Base-by-base conservation (phyloP, 352 stramenopile species). In the Stephanocyclus meneghinianus region DNA sequence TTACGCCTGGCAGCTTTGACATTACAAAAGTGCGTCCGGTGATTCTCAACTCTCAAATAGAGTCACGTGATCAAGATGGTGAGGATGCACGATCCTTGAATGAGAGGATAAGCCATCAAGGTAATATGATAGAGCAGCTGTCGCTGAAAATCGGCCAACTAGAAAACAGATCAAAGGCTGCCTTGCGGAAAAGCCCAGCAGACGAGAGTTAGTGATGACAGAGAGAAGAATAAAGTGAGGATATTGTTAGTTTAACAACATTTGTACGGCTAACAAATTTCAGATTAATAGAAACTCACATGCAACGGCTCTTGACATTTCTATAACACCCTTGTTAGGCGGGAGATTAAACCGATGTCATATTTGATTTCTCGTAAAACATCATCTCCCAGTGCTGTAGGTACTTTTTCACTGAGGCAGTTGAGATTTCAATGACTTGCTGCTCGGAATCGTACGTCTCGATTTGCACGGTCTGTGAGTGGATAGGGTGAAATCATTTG, bases 71-170 rank as follows among this genome's bases (percentile, higher is more conserved):
- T 15, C 11, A 69, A 37, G 45, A 70, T 26, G 13, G 16, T 35
- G 57, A 48, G 15, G 40, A 44, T 47, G 56, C 56, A 50, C 0
- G 44, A 30, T 64, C 51, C 16, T 71, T 74, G 63, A 68, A 57
- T 62, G 45, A 37, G 37, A 72, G 62, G 51, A 42, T 78, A 56
- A 67, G 51, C 35, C 50, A 73, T 11, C 71, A 78, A 62, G 51
- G 62, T 50, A 65, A 8, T 42, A 56, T 78, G 1, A 68, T 71
- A 61, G 51, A 70, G 26, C 16, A 74, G 35, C 32, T 70, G 5
- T 53, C 65, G 10, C 37, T 32, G 8, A 80, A 70, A 57, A 73
- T 74, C 50, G 63, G 66, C 18, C 9, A 40, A 30, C 21, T 60
- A 59, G 51, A 74, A 32, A 57, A 40, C 18, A 30, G 65, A n/a